These are phyloP conservation scores for Globisporangium apiculatum DNA, from an alignment of 352 stramenopile species.

Conservation along the genomic window DNA sequence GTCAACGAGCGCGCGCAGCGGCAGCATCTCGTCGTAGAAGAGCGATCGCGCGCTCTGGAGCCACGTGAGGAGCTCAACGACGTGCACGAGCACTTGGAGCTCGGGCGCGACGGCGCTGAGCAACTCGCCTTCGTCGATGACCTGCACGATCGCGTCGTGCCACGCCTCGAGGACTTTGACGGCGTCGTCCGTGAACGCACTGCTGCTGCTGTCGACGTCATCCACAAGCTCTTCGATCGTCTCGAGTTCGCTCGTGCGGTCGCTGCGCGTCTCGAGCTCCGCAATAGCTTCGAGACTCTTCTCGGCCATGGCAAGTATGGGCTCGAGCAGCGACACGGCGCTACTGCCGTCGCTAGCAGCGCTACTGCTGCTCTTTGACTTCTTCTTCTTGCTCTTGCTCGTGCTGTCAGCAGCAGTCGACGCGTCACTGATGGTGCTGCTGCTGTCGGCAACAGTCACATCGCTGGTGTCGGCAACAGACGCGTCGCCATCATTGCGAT, in stretches of 20 bases:
- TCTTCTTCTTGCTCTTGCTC: not conserved
- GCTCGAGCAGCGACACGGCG: slow-evolving; percentile 37
- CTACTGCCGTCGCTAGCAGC: not conserved
- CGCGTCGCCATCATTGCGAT: not conserved
- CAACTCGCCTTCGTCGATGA: slow-evolving; percentile 51
- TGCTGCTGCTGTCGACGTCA: slow-evolving; percentile 12
- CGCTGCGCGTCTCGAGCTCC: slow-evolving; percentile 60
- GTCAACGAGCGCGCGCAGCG: slow-evolving; percentile 50
- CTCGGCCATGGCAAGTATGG: slow-evolving; percentile 53
- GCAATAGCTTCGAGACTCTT: slow-evolving; percentile 57
- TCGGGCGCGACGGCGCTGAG: slow-evolving; percentile 67
- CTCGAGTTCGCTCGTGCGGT: slow-evolving; percentile 50
- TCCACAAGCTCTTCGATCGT: slow-evolving; percentile 38
- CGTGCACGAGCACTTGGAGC: slow-evolving; percentile 30
- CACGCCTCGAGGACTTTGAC: slow-evolving; percentile 66
- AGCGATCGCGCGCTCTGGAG: slow-evolving; percentile 66
- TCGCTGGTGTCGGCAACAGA: slow-evolving; percentile 12
- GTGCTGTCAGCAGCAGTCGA: not conserved
- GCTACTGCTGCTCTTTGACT: not conserved
- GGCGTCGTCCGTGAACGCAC: slow-evolving; percentile 44
- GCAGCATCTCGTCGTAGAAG: slow-evolving; percentile 73
- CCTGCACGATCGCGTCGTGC: slow-evolving; percentile 50
- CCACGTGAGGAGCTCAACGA: slow-evolving; percentile 71
- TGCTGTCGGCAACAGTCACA: not conserved
- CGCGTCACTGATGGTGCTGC: slow-evolving; percentile 6